These are phyloP conservation scores for Pseudocercospora fijiensis DNA, from an alignment of 2,329 filamentous ascomycete genomes.

Conservation along the genomic window DNA sequence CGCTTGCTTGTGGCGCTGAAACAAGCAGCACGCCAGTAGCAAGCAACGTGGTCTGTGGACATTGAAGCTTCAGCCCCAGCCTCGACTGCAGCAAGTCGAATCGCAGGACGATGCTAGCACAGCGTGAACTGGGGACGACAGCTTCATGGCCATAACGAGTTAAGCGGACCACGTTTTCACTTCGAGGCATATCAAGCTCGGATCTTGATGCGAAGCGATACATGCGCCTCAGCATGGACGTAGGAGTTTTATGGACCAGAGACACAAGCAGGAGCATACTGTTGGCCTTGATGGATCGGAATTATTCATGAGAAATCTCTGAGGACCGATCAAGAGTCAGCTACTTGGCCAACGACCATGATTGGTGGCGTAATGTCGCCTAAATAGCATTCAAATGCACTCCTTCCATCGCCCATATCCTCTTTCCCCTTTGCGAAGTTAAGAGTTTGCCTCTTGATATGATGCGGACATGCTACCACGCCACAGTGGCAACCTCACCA, in stretches of 20 bases:
- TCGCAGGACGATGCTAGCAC: background rate
- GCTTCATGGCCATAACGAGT: background rate
- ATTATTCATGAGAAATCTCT: background rate
- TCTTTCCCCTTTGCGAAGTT: no score
- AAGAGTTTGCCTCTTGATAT: no score
- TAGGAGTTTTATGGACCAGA: background rate
- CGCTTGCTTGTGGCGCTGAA: background rate
- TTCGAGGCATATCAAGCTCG: no score
- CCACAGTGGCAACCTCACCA: slow-evolving; percentile 19
- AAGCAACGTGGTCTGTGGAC: background rate
- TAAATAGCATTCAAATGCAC: no score
- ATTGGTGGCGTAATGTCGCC: no score
- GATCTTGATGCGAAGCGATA: no score
- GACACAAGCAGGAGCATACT: no score
- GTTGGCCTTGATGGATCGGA: background rate
- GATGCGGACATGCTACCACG: slow-evolving; percentile 3
- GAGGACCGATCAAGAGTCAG: background rate
- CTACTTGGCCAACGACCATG: no score
- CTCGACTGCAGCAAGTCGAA: background rate
- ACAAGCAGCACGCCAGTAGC: background rate
- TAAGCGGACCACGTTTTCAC: no score
- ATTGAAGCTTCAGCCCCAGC: background rate
- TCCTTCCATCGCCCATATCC: no score
- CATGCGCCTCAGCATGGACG: background rate
- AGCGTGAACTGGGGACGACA: background rate